Conservation (phyloP, 371 early-diverging fungal genomes). For the Conidiobolus incongruus region DNA sequence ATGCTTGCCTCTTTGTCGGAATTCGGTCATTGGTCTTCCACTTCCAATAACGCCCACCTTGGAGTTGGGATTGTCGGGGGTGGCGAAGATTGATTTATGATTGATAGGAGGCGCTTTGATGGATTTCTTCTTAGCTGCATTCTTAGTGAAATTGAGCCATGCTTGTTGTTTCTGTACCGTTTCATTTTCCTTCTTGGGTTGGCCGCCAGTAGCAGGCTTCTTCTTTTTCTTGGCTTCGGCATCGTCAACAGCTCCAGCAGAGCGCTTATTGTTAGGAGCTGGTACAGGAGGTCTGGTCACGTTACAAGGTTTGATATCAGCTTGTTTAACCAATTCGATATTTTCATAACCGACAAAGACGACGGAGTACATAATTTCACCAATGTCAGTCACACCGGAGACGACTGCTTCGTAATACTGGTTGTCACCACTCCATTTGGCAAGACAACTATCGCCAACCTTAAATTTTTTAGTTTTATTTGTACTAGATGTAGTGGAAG, state of each 20-base stretch:
- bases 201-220: conserved; percentile 8
- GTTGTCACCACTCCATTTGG: conserved; percentile 37
- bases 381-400: conserved; percentile 23
- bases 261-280: conserved; percentile 10
- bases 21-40: conserved; percentile 43
- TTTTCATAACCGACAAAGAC: conserved; percentile 42
- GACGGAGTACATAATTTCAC: conserved; percentile 39
- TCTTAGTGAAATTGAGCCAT: conserved; percentile 61
- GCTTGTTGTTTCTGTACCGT: conserved; percentile 48
- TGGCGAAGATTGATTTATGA: conserved; percentile 44
- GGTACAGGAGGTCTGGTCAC: conserved; percentile 10
- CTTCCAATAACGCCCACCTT: conserved; percentile 48
- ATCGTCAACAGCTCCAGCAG: conserved; percentile 8
- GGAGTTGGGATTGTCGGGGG: conserved; percentile 35
- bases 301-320: conserved; percentile 24
- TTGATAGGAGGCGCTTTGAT: conserved; percentile 15
- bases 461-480: conserved; percentile 11
- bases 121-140: conserved; percentile 23
- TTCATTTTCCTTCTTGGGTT: conserved; percentile 26
- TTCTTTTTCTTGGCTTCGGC: conserved; percentile 18
- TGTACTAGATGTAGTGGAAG: conserved; percentile 5
- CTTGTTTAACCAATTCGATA: conserved; percentile 23
- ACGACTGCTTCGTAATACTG: conserved; percentile 49
- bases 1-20: conserved; percentile 39
- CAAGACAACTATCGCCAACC: conserved; percentile 36